Base-by-base conservation (phyloP, 345 rosid species). In the Acer campestre region DNA sequence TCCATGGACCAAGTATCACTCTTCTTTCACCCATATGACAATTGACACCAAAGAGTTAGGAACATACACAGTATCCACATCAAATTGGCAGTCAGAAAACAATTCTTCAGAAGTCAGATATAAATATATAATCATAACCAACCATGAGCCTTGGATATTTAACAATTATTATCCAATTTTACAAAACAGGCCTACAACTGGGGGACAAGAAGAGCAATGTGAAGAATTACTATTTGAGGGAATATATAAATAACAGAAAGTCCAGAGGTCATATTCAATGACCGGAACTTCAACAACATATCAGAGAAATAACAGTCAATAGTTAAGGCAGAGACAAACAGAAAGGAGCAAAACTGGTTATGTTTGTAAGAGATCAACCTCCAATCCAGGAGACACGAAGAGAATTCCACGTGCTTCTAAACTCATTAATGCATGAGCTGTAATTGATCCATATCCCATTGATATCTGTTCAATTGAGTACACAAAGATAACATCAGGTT, bases 381-480 rank as follows among this genome's bases (percentile, higher is more conserved):
- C 99, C 85, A 88, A 86, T 62, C 99, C 99, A 9, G 97, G 97
- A 80, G 80, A 35, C 74, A 88, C 97, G 76, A 96, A 91, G 67
- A 96, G 97, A 68, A 82, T 91, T 81, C 98, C 99, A 80, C 98
- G 98, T 81, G 99, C 84, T 89, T 96, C 99, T 77, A 96, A 85
- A 85, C 93, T 85, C 95, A 91, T 88, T 71, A 96, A 83, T 18
- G 99, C 93, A 80, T 96, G 91, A 74, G 97, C 89, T 75, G 97
- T 94, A 80, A 86, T 88, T 17, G 93, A 76, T 44, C 99, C 99
- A 81, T 67, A 91, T 74, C 97, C 99, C 98, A 96, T 94, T 42
- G 98, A 94, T 68, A 96, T 90, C 99, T 96, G 88, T 80, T 80
- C 71, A 82, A 74, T 70, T 29, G 74, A 53, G 12, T 70, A 67